Conservation (phyloP, 768 basidiomycete species). For the Butyriboletus loyo region DNA sequence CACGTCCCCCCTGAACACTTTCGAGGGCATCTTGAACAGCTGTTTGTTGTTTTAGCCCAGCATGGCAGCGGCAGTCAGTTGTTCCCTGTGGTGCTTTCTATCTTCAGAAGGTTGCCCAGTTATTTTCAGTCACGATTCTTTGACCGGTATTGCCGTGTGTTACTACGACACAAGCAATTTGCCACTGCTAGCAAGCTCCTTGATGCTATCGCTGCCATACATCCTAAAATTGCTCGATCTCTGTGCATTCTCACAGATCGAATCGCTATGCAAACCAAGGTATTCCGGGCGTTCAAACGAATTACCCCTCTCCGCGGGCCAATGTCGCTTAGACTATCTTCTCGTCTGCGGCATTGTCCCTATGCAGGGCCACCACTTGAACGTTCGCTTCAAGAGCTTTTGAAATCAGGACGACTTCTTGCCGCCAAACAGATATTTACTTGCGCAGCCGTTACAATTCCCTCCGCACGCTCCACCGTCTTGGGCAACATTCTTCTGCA, state of each 20-base stretch:
- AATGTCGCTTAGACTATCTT: slow-evolving; percentile 15
- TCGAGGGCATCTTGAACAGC: slow-evolving; percentile 42
- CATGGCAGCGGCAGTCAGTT: slow-evolving; percentile 37
- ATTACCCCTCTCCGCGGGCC: slow-evolving; percentile 1
- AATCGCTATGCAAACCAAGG: slow-evolving; percentile 5
- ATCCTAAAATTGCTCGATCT: slow-evolving; percentile 13
- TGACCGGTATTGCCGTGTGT: slow-evolving; percentile 33
- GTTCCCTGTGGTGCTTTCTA: slow-evolving; percentile 38
- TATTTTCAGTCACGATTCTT: slow-evolving; percentile 43
- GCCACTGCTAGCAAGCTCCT: slow-evolving; percentile 33
- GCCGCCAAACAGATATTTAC: slow-evolving; percentile 45
- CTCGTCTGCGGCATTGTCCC: slow-evolving; percentile 10
- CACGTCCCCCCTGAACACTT: slow-evolving; percentile 38
- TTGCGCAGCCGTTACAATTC: slow-evolving; percentile 26
- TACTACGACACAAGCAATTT: slow-evolving; percentile 43
- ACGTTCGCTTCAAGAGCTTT: slow-evolving; percentile 21
- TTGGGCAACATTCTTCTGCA: slow-evolving; percentile 60
- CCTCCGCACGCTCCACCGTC: slow-evolving; percentile 35
- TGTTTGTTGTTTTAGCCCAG: slow-evolving; percentile 39
- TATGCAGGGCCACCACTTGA: slow-evolving; percentile 10
- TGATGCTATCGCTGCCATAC: slow-evolving; percentile 15
- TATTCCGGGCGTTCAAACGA: slow-evolving; percentile 5
- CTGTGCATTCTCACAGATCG: slow-evolving; percentile 5
- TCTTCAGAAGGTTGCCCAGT: slow-evolving; percentile 32
- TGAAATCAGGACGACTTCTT: slow-evolving; percentile 35